These are phyloP conservation scores for Paecilomyces sp. DNA, from an alignment of 2,329 filamentous ascomycete genomes.

Conservation along the genomic window DNA sequence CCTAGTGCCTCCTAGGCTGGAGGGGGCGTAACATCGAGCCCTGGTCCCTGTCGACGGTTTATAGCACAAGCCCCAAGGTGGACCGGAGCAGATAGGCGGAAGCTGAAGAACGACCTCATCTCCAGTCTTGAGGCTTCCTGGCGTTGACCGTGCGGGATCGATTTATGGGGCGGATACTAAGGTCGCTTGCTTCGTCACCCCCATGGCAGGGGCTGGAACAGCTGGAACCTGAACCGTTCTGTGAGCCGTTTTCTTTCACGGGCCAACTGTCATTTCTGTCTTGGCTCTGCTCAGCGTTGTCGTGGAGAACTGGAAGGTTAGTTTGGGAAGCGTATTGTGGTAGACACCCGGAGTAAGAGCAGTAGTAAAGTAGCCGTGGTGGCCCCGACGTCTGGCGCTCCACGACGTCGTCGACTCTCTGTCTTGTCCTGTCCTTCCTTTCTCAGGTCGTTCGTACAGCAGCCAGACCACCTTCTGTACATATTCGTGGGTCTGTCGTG, in stretches of 20 bases:
- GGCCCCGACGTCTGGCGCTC: not conserved
- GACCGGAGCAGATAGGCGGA: not conserved
- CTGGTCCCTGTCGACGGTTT: not conserved
- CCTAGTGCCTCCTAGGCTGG: not conserved
- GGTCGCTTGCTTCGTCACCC: not conserved
- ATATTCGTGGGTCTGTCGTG: not conserved
- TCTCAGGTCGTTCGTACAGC: not conserved
- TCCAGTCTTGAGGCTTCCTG: not conserved
- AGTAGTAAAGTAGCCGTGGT: not conserved
- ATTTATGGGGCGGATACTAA: not conserved
- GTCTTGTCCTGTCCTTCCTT: not conserved
- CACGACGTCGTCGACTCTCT: not conserved
- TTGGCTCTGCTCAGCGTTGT: not conserved
- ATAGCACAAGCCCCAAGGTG: not conserved
- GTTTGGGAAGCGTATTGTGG: not conserved
- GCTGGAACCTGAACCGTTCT: not conserved
- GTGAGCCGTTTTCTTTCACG: not conserved
- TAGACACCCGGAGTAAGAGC: not conserved
- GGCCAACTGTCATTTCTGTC: not conserved
- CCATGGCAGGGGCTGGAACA: not conserved
- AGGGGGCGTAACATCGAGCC: not conserved
- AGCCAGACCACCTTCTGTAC: not conserved
- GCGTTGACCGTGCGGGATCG: not conserved
- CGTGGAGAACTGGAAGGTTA: not conserved
- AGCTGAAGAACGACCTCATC: not conserved